Base-by-base conservation (phyloP, 2,329 filamentous ascomycete species). In the Ophiostoma sp. region DNA sequence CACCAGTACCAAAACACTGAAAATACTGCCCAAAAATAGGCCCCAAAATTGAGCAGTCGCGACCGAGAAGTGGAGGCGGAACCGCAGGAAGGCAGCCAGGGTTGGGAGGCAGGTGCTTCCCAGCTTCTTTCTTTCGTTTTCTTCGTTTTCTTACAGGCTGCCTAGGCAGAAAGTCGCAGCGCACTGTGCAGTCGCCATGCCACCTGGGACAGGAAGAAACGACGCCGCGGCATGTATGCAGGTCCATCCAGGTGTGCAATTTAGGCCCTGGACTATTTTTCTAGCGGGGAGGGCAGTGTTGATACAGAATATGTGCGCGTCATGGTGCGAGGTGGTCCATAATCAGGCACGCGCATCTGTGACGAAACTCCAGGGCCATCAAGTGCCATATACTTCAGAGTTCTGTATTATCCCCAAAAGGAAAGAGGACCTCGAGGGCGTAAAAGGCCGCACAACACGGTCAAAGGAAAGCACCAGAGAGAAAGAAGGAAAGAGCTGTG, bases 11-110 rank as follows among this genome's bases (percentile, higher is more conserved):
- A 12, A 45, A 48, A 48, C 19, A 19, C 42, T 19, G 15, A 48
- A 48, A 48, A 17, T 45, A 6, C 42, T 42, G 39, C n/a, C n/a
- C n/a, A n/a, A 15, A 42, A 45, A 12, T 12, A 45, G 15, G 42
- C 3, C 3, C 42, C 42, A 48, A 31, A 63, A 17, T 61, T 50
- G 17, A 25, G 36, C 55, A 33, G 52, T 61, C 33, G 33, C 36
- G 69, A 57, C 66, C 42, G 28, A 57, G 22, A 70, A 57, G 68
- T 70, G 68, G 68, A 70, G 68, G n/a, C 68, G 48, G 50, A 70
- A 42, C 48, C 48, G 68, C 50, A 70, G 11, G 50, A 36, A 57
- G 33, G 31, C 11, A 42, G 68, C 48, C 68, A 57, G 45, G 48
- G 61, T 64, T 25, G 36, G 8, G 59, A 33, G 57, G 57, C 31